phyloP scores from a whole-genome alignment of 371 early-diverging fungal genomes.

The Batrachochytrium dendrobatidis region DNA sequence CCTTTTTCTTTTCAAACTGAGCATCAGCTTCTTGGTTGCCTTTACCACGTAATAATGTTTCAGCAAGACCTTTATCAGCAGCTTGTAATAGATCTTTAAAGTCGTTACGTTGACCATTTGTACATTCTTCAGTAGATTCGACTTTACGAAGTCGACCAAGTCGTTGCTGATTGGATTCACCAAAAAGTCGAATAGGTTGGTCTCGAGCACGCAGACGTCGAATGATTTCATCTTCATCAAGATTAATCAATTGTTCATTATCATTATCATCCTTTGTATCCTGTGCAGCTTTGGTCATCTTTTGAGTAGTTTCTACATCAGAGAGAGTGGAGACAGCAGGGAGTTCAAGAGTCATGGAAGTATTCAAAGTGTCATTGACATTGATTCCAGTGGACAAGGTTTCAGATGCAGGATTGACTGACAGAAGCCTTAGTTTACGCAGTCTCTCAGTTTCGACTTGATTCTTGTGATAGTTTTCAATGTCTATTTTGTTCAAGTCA shows the following conservation, averaged over 20 bases:
- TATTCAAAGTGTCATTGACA: too few species aligned
- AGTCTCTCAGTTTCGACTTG: too few species aligned
- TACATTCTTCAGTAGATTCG: constrained; percentile 64
- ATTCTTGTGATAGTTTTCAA: too few species aligned
- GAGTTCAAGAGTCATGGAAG: too few species aligned
- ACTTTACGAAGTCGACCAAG: constrained; percentile 71
- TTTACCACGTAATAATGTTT: constrained; percentile 55
- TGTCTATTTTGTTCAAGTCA: too few species aligned
- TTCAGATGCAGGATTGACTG: too few species aligned
- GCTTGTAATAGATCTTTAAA: constrained; percentile 76
- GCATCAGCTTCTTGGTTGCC: constrained; percentile 24
- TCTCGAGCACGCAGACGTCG: constrained; percentile 79
- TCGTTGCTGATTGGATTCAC: constrained; percentile 78
- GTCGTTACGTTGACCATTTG: constrained; percentile 68
- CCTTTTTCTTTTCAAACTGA: constrained; percentile 4
- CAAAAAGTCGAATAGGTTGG: constrained; percentile 91
- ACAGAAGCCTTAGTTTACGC: too few species aligned
- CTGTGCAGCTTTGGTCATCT: too few species aligned
- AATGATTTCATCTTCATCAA: constrained; percentile 58
- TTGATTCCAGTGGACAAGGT: too few species aligned
- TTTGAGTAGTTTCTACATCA: too few species aligned
- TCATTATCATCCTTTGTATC: too few species aligned
- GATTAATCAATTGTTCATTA: not conserved
- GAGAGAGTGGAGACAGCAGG: too few species aligned
- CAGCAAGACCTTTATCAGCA: constrained; percentile 73